These are phyloP conservation scores for Xylaria hypoxylon DNA, from an alignment of 2,329 filamentous ascomycete genomes.

Conservation along the genomic window DNA sequence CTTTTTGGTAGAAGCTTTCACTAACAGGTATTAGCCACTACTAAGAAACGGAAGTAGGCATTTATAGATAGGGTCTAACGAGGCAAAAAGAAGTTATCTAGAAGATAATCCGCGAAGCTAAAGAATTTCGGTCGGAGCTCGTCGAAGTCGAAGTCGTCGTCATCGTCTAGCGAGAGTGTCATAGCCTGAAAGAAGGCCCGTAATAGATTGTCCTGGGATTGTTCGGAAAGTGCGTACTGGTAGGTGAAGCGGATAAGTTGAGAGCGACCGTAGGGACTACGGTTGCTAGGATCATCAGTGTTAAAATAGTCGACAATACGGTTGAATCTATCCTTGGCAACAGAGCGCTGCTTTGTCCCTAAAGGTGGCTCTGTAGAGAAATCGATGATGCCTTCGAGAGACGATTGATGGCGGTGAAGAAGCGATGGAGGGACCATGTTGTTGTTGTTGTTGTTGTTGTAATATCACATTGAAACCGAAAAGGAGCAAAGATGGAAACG, in stretches of 20 bases:
- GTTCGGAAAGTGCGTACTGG: constrained; percentile 44
- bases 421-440: constrained; percentile 13
- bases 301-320: constrained; percentile 41
- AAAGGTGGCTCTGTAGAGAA: constrained; percentile 18
- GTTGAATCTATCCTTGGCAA: constrained; percentile 31
- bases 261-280: constrained; percentile 42
- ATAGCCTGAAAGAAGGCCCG: constrained; percentile 46
- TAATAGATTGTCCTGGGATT: constrained; percentile 45
- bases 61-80: constrained; percentile 32
- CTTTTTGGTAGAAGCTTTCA: constrained; percentile 45
- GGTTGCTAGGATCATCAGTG: constrained; percentile 23
- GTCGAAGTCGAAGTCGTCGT: constrained; percentile 37
- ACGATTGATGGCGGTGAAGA: constrained; percentile 21
- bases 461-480: constrained; percentile 11
- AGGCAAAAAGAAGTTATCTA: constrained; percentile 48
- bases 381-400: constrained; percentile 20
- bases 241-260: constrained; percentile 46
- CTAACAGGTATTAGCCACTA: constrained; percentile 36
- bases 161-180: constrained; percentile 31
- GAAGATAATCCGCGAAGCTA: constrained; percentile 46
- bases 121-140: constrained; percentile 37
- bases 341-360: constrained; percentile 2
- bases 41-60: constrained; percentile 9
- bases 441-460: too few relatives aligned
- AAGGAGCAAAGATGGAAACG: constrained; percentile 8